Conservation (phyloP, 306 rosid species). For the Astragalus membranaceus region DNA sequence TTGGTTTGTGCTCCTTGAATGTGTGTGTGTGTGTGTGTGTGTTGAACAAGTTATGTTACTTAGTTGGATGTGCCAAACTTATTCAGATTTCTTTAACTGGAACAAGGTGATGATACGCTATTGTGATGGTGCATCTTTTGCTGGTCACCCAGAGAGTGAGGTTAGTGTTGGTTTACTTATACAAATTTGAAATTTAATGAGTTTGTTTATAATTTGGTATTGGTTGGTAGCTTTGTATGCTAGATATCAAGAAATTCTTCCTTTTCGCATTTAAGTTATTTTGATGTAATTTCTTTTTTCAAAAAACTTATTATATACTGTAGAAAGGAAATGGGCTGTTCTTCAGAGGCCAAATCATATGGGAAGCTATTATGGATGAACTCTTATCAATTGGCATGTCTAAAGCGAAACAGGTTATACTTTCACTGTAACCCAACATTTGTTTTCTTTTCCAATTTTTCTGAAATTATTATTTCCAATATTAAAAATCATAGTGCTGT, state of each 20-base stretch:
- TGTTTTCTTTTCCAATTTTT: background rate
- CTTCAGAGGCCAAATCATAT: conserved; percentile 92
- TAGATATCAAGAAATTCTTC: background rate
- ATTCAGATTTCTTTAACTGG: conserved; percentile 89
- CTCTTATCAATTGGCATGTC: conserved; percentile 75
- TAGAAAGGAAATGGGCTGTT: conserved; percentile 48
- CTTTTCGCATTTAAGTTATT: background rate
- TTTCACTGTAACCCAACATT: background rate
- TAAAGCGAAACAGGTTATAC: conserved; percentile 66
- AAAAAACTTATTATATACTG: background rate
- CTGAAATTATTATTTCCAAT: background rate
- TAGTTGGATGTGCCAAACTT: conserved; percentile 31
- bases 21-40: background rate
- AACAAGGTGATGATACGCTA: conserved; percentile 91
- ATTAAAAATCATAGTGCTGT: background rate
- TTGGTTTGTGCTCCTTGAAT: background rate
- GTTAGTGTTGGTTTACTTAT: conserved; percentile 32
- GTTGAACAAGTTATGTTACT: conserved; percentile 22
- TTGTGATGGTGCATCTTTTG: conserved; percentile 92
- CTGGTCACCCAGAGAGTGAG: conserved; percentile 77
- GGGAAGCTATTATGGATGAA: conserved; percentile 83
- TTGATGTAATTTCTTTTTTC: background rate
- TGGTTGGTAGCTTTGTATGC: background rate
- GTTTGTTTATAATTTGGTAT: background rate
- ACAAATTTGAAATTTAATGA: background rate